A percentile compares a stretch with the other conserved stretches of the same genome.
Conservation (phyloP, 179 eudicot genomes). For the Corrigiola litoralis region DNA sequence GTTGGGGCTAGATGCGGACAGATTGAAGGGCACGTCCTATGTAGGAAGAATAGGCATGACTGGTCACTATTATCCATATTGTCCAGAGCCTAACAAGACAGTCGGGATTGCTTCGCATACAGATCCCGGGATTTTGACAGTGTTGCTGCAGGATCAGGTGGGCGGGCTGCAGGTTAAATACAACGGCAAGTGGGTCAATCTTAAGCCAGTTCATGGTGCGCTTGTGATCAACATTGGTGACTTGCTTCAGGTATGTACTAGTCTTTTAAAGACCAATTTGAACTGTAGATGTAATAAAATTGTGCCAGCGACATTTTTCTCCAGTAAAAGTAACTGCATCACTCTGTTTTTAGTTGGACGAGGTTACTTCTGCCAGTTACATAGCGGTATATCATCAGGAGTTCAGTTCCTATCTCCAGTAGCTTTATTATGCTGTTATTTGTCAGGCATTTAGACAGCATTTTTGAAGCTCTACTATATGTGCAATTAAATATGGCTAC, state of each 20-base stretch:
- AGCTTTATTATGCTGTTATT: background rate
- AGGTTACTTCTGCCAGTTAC: too few species aligned
- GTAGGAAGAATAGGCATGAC: conserved; percentile 36
- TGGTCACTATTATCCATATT: conserved; percentile 56
- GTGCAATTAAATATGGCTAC: too few species aligned
- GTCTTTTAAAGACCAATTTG: too few species aligned
- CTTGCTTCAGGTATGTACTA: conserved; percentile 53
- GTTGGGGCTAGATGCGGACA: conserved; percentile 35
- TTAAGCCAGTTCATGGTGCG: conserved; percentile 52
- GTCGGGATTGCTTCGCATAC: conserved; percentile 56
- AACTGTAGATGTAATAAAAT: too few species aligned
- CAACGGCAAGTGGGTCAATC: conserved; percentile 51
- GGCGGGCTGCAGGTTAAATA: conserved; percentile 59
- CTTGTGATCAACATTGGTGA: conserved; percentile 69
- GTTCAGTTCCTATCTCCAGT: too few species aligned
- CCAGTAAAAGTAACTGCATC: too few species aligned
- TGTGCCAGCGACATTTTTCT: too few species aligned
- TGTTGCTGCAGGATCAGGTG: conserved; percentile 52
- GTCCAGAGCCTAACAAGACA: conserved; percentile 63
- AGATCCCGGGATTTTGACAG: conserved; percentile 59
- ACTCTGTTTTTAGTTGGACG: too few species aligned
- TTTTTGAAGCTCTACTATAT: too few species aligned
- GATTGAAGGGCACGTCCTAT: conserved; percentile 38
- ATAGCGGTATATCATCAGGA: too few species aligned
- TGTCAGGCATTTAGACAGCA: background rate